Base-by-base conservation (phyloP, 345 rosid species). In the Dovyalis caffra region DNA sequence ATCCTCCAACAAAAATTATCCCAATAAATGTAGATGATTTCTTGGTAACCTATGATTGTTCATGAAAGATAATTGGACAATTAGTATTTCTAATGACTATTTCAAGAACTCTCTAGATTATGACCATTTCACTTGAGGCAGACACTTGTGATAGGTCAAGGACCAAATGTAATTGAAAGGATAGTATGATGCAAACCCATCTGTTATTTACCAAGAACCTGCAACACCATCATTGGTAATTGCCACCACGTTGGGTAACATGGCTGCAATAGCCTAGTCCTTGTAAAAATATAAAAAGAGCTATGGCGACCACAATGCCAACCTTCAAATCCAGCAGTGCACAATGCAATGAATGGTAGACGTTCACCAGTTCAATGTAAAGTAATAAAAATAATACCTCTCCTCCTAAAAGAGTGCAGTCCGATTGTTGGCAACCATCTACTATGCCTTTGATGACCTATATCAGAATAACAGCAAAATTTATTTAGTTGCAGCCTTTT, bases 361-460 rank as follows among this genome's bases (percentile, higher is more conserved):
- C 62, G 23, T 14, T 63, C 26, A 23, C 9, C 1, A 66, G 14
- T 25, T n/a, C 16, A 29, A 57, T 65, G 61, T 40, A 63, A 11
- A 47, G 10, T 47, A 57, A 60, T 12, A 29, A 34, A 45, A 6
- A 53, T 9, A 29, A 64, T 84, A 95, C 97, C 97, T 95, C 99
- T 80, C 99, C 99, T 20, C 99, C 99, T 78, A 95, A 78, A 65
- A 93, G 92, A 66, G 86, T 85, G 69, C 97, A 95, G 53, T 87
- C 93, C 3, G 96, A 87, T 74, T 90, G 97, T 64, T 75, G 81
- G 79, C 99, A 95, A 68, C 99, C 99, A 82, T 90, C 91, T 49
- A 93, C 95, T 64, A 93, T 95, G 32, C 99, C 99, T 84, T 89
- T 90, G 65, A 95, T 91, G 35, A 95, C 99, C 97, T 91, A 65